These are phyloP conservation scores for Corchorus capsularis DNA, from an alignment of 345 rosid species.

Conservation along the genomic window DNA sequence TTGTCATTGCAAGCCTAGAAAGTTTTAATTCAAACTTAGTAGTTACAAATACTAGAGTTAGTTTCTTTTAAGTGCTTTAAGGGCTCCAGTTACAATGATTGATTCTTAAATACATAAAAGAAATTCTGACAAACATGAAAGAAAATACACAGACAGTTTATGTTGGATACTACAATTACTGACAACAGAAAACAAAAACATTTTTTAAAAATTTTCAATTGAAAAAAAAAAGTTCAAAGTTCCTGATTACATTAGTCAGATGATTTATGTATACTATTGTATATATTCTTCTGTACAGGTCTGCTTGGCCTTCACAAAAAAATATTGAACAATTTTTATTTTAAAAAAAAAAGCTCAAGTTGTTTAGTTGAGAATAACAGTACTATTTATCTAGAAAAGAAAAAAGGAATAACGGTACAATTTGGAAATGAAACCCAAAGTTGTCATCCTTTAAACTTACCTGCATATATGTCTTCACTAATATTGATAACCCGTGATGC, in stretches of 20 bases:
- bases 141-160: neutral
- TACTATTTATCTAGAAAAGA: neutral
- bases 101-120: neutral
- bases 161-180: neutral
- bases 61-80: neutral
- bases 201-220: too few relatives aligned
- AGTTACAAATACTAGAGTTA: neutral
- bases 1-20: neutral
- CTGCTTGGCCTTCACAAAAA: neutral
- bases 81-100: slow-evolving; percentile 1
- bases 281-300: neutral
- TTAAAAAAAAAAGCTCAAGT: slow-evolving; percentile 1
- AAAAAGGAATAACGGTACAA: too few relatives aligned
- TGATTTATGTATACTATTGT: neutral
- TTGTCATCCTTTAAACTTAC: slow-evolving; percentile 36
- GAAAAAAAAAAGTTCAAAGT: neutral
- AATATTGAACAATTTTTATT: neutral
- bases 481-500: slow-evolving; percentile 96
- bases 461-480: slow-evolving; percentile 98
- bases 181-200: too few relatives aligned
- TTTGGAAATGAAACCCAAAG: neutral
- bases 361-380: neutral
- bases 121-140: neutral
- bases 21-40: neutral
- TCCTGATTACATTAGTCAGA: neutral